Evolutionary conservation across 2,329 filamentous ascomycete species (phyloP), one percentile per base, ranked within the genome.

Genomic region (Pestalotiopsis sp.): DNA sequence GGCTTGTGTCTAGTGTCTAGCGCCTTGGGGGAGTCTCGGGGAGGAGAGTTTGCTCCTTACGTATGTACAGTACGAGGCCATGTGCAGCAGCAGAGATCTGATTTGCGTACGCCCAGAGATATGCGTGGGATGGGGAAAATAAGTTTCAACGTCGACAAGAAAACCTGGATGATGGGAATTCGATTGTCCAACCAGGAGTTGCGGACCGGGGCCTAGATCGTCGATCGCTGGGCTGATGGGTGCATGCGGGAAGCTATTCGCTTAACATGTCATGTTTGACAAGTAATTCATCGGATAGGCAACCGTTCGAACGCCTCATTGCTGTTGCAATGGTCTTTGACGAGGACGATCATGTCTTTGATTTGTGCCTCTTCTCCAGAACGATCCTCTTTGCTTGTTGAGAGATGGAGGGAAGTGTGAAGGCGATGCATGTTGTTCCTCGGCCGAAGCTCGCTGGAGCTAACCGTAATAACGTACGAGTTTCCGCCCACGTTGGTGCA

Each of bases 161-260:
- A 59, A 27, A 59, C 57, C 57, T 36, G 27, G 27, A 27, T 59
- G 23, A 59, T 27, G 45, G 27, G 20, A 62, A 62, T n/a, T 14
- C 14, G 14, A 59, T 59, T 59, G 57, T 59, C 57, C 57, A 59
- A 27, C 57, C 57, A 59, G 25, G 20, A 27, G 57, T 59, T 59
- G 57, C 23, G 20, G 23, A 59, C n/a, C 12, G 23, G 31, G 23
- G 25, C 23, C 57, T 23, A 36, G 57, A 59, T 36, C 27, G 57
- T 59, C 57, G 57, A 59, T 59, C 57, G 31, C 25, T 59, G 25
- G 17, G 31, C 31, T 36, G 57, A 23, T 59, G 25, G 57, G 17
- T 17, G 17, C 4, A 52, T 52, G 45, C 45, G 45, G 45, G 45
- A 52, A n/a, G 17, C 45, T 52, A 1, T 52, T 52, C 45, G 45